Evolutionary conservation across 169 alveolate species (phyloP), one percentile per base, ranked within the genome.

Genomic region (Theileria luwenshuni): DNA sequence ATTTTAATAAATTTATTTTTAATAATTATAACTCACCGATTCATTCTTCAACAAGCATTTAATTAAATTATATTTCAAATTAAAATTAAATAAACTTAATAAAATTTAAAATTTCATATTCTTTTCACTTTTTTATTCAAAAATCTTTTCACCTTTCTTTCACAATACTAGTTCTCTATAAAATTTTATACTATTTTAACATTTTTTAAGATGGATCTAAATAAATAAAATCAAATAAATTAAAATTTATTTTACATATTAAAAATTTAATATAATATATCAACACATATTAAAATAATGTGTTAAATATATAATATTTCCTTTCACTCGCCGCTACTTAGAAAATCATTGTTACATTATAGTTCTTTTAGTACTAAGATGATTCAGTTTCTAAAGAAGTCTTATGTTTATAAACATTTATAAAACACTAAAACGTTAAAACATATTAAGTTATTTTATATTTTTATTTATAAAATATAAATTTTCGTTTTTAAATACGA

Each of bases 251-350:
- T 69, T 47, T 69, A 69, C 77, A 69, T 69, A 69, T 69, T 69
- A 69, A 60, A 60, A 33, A 33, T 28, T 38, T 35, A 41, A 59
- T 41, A 27, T 38, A 7, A 38, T n/a, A 69, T 13, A 2, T 69
- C 10, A 19, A 51, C 8, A 21, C 13, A 48, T 68, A 48, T 23
- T 33, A 45, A 33, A 69, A 45, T 42, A 51, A 3, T 6, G 3
- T 19, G 41, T 69, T 45, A 32, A 41, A 69, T 69, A 45, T 38
- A 19, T 28, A 17, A 41, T n/a, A 69, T 69, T 69, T 69, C 77
- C 51, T n/a, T 69, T 69, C 77, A 58, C 58, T 69, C 77, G 77
- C 77, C 77, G 58, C 51, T 69, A 69, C 74, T 69, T 49, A 69
- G 77, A 69, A 69, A 69, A 69, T 69, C 58, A 51, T 69, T 69